These are phyloP conservation scores for Pseudotsuga menziesii DNA, from an alignment of 75 land plant species.

Conservation along the genomic window DNA sequence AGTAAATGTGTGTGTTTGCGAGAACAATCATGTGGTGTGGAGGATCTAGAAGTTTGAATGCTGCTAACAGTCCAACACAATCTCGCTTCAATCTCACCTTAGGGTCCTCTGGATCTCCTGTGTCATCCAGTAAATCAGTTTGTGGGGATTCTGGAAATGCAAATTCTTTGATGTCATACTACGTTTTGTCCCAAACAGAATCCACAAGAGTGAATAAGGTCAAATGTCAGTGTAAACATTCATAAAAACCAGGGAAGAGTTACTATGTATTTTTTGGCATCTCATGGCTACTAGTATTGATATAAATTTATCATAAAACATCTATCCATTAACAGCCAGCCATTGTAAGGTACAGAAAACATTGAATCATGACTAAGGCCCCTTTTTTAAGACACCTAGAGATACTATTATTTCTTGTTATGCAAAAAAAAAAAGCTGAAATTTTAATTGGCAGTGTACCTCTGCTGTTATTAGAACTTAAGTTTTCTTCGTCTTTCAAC, in stretches of 20 bases:
- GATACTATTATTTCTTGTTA: not conserved
- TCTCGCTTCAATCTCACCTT: slow-evolving; percentile 80
- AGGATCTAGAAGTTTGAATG: slow-evolving; percentile 60
- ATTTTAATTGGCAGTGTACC: not conserved
- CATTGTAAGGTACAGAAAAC: not conserved
- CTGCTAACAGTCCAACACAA: slow-evolving; percentile 85
- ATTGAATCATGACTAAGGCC: not conserved
- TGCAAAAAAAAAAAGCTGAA: not conserved
- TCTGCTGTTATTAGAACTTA: not conserved
- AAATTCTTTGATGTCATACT: not conserved
- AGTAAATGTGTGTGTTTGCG: slow-evolving; percentile 92
- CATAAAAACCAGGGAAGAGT: not conserved
- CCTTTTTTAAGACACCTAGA: not conserved
- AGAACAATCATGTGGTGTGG: slow-evolving; percentile 49
- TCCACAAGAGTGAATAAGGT: not conserved
- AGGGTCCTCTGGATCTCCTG: slow-evolving; percentile 83
- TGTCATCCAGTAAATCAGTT: slow-evolving; percentile 18
- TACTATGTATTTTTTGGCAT: too few relatives aligned
- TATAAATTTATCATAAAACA: slow-evolving; percentile 4
- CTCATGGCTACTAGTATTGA: not conserved
- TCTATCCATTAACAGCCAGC: not conserved
- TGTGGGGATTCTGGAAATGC: slow-evolving; percentile 17
- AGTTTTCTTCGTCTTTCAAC: not conserved
- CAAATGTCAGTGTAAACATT: not conserved
- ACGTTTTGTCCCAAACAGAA: not conserved